These are phyloP conservation scores for Cercophora samala DNA, from an alignment of 495 filamentous ascomycete species.

Conservation along the genomic window DNA sequence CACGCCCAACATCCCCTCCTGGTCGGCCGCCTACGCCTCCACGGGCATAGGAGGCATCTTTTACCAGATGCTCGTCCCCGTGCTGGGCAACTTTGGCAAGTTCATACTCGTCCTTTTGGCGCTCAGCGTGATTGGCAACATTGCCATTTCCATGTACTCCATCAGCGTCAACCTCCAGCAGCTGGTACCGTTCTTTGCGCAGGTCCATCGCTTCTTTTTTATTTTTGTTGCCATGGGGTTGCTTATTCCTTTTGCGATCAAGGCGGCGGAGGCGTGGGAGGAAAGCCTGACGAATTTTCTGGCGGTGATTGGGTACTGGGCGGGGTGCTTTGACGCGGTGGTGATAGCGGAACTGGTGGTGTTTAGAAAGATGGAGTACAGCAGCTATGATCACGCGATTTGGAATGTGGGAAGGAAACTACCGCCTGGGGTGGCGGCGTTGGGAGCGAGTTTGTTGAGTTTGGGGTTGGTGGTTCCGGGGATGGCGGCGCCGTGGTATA, in stretches of 20 bases:
- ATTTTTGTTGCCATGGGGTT: slow-evolving; percentile 44
- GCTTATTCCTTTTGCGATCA: slow-evolving; percentile 49
- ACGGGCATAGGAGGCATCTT: slow-evolving; percentile 51
- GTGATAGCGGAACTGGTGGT: slow-evolving; percentile 47
- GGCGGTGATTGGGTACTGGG: slow-evolving; percentile 53
- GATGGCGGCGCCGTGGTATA: slow-evolving; percentile 53
- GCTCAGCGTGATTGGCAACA: slow-evolving; percentile 49
- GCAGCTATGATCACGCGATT: slow-evolving; percentile 41
- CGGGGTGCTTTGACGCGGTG: slow-evolving; percentile 49
- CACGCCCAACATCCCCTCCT: slow-evolving; percentile 36
- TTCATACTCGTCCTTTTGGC: slow-evolving; percentile 51
- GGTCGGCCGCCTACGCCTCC: slow-evolving; percentile 39
- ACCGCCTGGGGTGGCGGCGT: slow-evolving; percentile 46
- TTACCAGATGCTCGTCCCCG: slow-evolving; percentile 46
- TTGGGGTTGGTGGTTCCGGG: slow-evolving; percentile 46
- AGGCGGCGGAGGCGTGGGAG: slow-evolving; percentile 48
- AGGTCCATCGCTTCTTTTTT: slow-evolving; percentile 46
- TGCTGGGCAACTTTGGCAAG: slow-evolving; percentile 48
- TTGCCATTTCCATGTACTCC: slow-evolving; percentile 44
- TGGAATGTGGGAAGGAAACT: slow-evolving; percentile 48
- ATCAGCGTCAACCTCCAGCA: slow-evolving; percentile 52
- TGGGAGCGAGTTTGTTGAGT: slow-evolving; percentile 35
- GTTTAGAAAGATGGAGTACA: slow-evolving; percentile 40
- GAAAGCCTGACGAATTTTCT: slow-evolving; percentile 50
- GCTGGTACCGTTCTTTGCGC: slow-evolving; percentile 43